Percentiles rank a stretch among this genome's conserved stretches.
Conservation (phyloP, 1,284 basidiomycete genomes). For the Cutaneotrichosporon sp. region DNA sequence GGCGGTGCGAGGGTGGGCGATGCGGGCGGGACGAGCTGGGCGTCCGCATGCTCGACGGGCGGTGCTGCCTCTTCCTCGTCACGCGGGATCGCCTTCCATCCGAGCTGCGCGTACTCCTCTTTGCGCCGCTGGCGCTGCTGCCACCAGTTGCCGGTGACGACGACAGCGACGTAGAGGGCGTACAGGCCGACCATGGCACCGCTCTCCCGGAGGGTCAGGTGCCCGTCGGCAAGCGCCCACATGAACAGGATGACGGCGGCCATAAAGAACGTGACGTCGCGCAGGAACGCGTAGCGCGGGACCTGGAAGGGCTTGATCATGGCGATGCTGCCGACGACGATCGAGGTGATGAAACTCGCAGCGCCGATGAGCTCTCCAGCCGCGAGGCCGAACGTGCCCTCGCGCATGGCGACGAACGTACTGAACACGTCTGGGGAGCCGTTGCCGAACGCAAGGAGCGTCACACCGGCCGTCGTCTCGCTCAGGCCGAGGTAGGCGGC, state of each 20-base stretch:
- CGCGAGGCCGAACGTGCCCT: constrained; percentile 82
- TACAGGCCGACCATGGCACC: constrained; percentile 74
- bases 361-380: constrained; percentile 95
- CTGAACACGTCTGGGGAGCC: constrained; percentile 91
- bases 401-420: constrained; percentile 89
- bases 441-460: constrained; percentile 91
- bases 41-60: constrained; percentile 7
- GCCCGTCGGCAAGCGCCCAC: constrained; percentile 74
- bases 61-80: constrained; percentile 10
- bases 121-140: constrained; percentile 48
- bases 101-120: constrained; percentile 45
- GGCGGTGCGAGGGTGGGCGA: background rate
- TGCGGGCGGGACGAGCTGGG: constrained; percentile 7
- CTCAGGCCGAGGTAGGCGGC: constrained; percentile 77
- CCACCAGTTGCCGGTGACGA: constrained; percentile 80
- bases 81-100: constrained; percentile 16
- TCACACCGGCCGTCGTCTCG: constrained; percentile 89
- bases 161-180: constrained; percentile 71
- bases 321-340: constrained; percentile 94
- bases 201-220: constrained; percentile 74
- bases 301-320: constrained; percentile 92
- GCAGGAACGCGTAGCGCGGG: constrained; percentile 73
- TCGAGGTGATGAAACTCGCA: constrained; percentile 91
- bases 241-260: constrained; percentile 73
- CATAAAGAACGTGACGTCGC: constrained; percentile 93